Conservation (phyloP, 1,139 yeast species). For the Meyerozyma guilliermondii region DNA sequence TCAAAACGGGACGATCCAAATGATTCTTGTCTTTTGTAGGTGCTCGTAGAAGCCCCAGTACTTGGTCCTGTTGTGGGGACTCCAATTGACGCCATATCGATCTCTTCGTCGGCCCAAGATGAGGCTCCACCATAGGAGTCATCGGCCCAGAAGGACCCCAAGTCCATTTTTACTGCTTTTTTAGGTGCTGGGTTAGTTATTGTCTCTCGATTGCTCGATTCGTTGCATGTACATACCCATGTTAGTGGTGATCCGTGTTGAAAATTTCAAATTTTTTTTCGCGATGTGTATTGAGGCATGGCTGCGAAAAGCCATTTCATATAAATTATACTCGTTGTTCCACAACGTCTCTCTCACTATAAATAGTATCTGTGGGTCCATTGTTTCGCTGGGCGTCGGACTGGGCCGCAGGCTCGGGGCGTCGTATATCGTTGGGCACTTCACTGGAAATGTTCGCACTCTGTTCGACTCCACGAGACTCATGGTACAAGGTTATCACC, state of each 20-base stretch:
- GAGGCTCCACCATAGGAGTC: slow-evolving; percentile 37
- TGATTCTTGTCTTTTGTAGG: neutral
- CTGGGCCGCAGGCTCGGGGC: neutral
- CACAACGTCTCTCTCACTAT: slow-evolving; percentile 15
- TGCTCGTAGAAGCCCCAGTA: slow-evolving; percentile 6
- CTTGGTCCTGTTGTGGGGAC: slow-evolving; percentile 8
- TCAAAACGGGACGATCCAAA: slow-evolving; percentile 4
- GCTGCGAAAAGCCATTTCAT: neutral
- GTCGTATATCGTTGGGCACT: neutral
- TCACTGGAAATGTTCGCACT: neutral
- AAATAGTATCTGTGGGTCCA: neutral
- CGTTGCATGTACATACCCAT: slow-evolving; percentile 14
- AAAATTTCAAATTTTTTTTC: slow-evolving; percentile 5
- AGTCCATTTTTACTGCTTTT: slow-evolving; percentile 44
- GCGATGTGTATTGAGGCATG: slow-evolving; percentile 1
- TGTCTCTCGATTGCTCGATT: slow-evolving; percentile 6
- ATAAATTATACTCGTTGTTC: slow-evolving; percentile 23
- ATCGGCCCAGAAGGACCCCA: slow-evolving; percentile 47
- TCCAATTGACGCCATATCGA: slow-evolving; percentile 22
- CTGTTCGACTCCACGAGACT: slow-evolving; percentile 4
- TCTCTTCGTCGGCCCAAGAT: slow-evolving; percentile 26
- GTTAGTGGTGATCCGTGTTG: slow-evolving; percentile 4
- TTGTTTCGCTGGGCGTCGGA: neutral
- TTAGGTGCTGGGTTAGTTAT: slow-evolving; percentile 34
- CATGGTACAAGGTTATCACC: slow-evolving; percentile 36